These are phyloP conservation scores for Trametes sp. DNA, from an alignment of 1,284 basidiomycete genomes.

Conservation along the genomic window DNA sequence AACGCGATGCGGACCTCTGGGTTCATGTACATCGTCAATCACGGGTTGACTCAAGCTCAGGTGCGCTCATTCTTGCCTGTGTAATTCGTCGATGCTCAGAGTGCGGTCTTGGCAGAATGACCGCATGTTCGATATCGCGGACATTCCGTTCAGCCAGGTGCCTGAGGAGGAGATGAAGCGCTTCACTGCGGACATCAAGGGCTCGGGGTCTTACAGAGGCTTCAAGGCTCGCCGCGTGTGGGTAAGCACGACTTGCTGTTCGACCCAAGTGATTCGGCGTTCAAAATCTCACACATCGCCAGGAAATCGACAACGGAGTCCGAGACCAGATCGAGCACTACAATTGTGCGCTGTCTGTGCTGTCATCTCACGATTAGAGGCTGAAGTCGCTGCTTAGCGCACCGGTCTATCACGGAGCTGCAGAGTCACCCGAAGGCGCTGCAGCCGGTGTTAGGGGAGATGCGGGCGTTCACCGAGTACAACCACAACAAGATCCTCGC, in stretches of 20 bases:
- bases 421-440: slow-evolving; percentile 55
- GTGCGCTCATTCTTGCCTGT: slow-evolving; percentile 35
- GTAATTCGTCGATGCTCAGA: too few species aligned
- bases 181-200: slow-evolving; percentile 57
- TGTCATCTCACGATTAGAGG: neutral
- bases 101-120: too few species aligned
- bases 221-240: slow-evolving; percentile 65
- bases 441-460: slow-evolving; percentile 64
- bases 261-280: neutral
- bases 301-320: slow-evolving; percentile 66
- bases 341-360: slow-evolving; percentile 50
- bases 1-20: slow-evolving; percentile 68
- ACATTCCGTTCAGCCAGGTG: slow-evolving; percentile 64
- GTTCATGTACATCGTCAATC: slow-evolving; percentile 70
- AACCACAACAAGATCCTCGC: slow-evolving; percentile 60
- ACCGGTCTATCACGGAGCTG: slow-evolving; percentile 54
- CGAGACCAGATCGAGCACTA: slow-evolving; percentile 67
- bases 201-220: slow-evolving; percentile 62
- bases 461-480: slow-evolving; percentile 57
- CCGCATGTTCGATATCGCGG: slow-evolving; percentile 69
- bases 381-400: slow-evolving; percentile 44
- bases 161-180: slow-evolving; percentile 62
- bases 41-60: slow-evolving; percentile 57
- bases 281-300: neutral
- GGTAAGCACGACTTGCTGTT: slow-evolving; percentile 43